These are phyloP conservation scores for Claviceps arundinis DNA, from an alignment of 2,329 filamentous ascomycete genomes.

Conservation along the genomic window DNA sequence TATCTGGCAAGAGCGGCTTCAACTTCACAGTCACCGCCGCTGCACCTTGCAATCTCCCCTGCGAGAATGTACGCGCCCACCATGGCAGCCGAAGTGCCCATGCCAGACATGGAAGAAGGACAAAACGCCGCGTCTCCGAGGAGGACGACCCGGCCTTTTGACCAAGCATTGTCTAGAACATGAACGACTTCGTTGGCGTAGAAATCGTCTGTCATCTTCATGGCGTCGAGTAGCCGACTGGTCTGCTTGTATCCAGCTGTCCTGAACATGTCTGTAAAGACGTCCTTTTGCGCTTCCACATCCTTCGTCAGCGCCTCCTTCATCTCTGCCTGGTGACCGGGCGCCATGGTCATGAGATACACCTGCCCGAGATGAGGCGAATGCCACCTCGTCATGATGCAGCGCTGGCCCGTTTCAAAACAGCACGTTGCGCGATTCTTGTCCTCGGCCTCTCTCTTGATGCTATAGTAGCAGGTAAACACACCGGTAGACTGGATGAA, in stretches of 20 bases:
- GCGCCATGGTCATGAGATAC: slow-evolving; percentile 14
- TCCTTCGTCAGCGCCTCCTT: slow-evolving; percentile 10
- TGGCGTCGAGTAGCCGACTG: slow-evolving; percentile 20
- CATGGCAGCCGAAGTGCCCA: slow-evolving; percentile 33
- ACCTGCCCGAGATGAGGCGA: slow-evolving; percentile 12
- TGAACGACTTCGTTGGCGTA: slow-evolving; percentile 30
- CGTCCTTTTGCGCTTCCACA: slow-evolving; percentile 16
- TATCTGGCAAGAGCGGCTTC: slow-evolving; percentile 23
- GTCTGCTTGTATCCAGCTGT: slow-evolving; percentile 30
- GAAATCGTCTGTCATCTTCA: slow-evolving; percentile 26
- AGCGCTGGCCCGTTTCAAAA: slow-evolving; percentile 21
- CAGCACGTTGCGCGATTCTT: slow-evolving; percentile 13
- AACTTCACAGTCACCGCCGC: slow-evolving; percentile 11
- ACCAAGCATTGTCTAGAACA: slow-evolving; percentile 26
- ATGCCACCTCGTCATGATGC: slow-evolving; percentile 18
- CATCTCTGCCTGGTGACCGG: slow-evolving; percentile 12
- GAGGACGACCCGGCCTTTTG: slow-evolving; percentile 28
- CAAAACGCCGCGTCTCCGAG: slow-evolving; percentile 36
- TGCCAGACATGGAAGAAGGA: slow-evolving; percentile 27
- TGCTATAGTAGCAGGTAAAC: slow-evolving; percentile 25
- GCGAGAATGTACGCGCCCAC: slow-evolving; percentile 37
- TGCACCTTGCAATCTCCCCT: slow-evolving; percentile 24
- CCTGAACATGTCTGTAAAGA: slow-evolving; percentile 23
- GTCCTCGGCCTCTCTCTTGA: slow-evolving; percentile 14
- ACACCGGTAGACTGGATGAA: slow-evolving; percentile 5